phyloP scores from a whole-genome alignment of 1,284 basidiomycete species.

The Boletellus sp. region DNA sequence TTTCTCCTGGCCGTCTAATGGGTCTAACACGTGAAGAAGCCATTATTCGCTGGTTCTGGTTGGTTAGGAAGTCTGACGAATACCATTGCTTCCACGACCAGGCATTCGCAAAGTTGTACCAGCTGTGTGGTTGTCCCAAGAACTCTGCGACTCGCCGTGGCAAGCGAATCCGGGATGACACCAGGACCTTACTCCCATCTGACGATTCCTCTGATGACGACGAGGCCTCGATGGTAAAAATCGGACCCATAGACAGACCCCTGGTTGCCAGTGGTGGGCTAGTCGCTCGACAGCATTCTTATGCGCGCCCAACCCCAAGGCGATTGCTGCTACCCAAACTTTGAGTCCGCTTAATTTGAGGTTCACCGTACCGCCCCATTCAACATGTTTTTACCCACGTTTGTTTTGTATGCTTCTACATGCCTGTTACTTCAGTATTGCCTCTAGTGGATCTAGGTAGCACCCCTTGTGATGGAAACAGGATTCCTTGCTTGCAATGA shows the following conservation, averaged over 20 bases:
- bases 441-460: constrained; percentile 1
- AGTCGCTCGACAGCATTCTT: constrained; percentile 16
- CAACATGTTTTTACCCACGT: not conserved
- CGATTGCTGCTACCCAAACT: constrained; percentile 18
- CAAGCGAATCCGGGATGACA: constrained; percentile 10
- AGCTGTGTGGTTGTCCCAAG: not conserved
- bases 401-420: not conserved
- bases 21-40: constrained; percentile 18
- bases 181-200: constrained; percentile 19
- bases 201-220: constrained; percentile 16
- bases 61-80: constrained; percentile 19
- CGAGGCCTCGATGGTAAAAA: not conserved
- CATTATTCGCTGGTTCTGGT: constrained; percentile 26
- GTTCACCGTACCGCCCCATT: not conserved
- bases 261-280: constrained; percentile 4
- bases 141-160: constrained; percentile 6
- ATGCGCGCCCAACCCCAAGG: constrained; percentile 14
- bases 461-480: not conserved
- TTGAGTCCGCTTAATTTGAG: constrained; percentile 8
- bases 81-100: not conserved
- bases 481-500: not conserved
- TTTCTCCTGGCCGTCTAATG: constrained; percentile 24
- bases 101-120: constrained; percentile 1
- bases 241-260: constrained; percentile 15
- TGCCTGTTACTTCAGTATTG: not conserved